Conservation (phyloP, 768 basidiomycete species). For the Chalciporus chontae region DNA sequence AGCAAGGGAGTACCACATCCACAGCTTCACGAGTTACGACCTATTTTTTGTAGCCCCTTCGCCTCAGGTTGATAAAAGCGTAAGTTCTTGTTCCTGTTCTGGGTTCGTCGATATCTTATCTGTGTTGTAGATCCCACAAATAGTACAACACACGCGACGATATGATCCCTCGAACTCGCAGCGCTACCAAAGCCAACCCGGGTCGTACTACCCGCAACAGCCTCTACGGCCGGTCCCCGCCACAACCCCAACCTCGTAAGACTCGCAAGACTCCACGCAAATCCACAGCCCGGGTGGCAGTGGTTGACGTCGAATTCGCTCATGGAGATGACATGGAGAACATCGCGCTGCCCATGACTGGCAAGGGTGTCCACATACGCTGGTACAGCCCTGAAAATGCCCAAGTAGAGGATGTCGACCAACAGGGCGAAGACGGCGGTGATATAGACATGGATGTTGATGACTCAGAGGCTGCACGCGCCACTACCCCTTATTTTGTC, state of each 20-base stretch:
- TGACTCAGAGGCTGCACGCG: neutral
- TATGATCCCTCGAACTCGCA: neutral
- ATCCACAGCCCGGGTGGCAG: neutral
- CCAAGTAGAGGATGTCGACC: neutral
- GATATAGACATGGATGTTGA: neutral
- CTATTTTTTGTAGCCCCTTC: neutral
- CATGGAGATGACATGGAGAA: neutral
- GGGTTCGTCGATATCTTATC: neutral
- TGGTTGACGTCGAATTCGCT: neutral
- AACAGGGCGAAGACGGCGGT: neutral
- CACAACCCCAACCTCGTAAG: neutral
- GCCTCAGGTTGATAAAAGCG: neutral
- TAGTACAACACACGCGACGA: neutral
- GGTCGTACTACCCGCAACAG: neutral
- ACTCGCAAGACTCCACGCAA: neutral
- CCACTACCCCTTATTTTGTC: constrained; percentile 8
- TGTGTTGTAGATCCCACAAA: neutral
- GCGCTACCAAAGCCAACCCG: neutral
- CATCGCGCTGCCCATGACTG: neutral
- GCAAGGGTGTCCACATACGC: neutral
- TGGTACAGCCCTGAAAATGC: neutral
- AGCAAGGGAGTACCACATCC: neutral
- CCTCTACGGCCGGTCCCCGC: neutral
- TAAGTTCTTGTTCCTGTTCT: neutral
- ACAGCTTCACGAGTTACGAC: neutral